Evolutionary conservation across 2,329 filamentous ascomycete genomes (phyloP), one percentile per base, ranked within the genome.

Genomic region (Arthrobotrys iridis): DNA sequence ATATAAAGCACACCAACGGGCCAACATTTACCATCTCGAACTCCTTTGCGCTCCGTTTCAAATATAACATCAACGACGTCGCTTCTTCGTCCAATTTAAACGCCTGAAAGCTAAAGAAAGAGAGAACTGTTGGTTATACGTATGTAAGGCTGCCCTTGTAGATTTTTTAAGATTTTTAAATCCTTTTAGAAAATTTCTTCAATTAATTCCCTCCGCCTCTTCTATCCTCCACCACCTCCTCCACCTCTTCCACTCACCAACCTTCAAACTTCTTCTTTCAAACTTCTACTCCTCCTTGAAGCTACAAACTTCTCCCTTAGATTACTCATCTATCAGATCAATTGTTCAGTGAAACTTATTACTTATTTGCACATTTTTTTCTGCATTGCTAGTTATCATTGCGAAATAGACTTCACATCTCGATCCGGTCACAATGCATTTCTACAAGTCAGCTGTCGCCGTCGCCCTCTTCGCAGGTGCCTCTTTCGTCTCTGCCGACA

Each of bases 391-490:
- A n/a, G n/a, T 55, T 10, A 10, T 37, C 30, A 3, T 55, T 22
- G 48, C 3, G 28, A 55, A 55, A 35, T 55, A 55, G 48, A 55
- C 24, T 50, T 15, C 48, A 20, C 33, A n/a, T n/a, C n/a, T n/a
- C n/a, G n/a, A n/a, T 63, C 5, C 20, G 28, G 33, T 24, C 26
- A 74, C 24, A 62, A 74, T 74, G 70, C 62, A 62, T 67, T 66
- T 74, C 60, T 48, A 58, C 8, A 74, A 55, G 15, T 74, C 70
- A 8, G 26, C 70, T 43, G 45, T 33, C 22, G 2, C 52, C n/a
- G 4, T 60, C 33, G 62, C 62, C 43, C 37, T 50, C 13, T 28
- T 46, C 10, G 37, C 55, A 22, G 70, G 52, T 46, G 70, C 63
- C 18, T 62, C 33, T n/a, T 20, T 50, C 26, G 70, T 58, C 8